Base-by-base conservation (phyloP, 208 protist genomes). In the Leishmania tropica region DNA sequence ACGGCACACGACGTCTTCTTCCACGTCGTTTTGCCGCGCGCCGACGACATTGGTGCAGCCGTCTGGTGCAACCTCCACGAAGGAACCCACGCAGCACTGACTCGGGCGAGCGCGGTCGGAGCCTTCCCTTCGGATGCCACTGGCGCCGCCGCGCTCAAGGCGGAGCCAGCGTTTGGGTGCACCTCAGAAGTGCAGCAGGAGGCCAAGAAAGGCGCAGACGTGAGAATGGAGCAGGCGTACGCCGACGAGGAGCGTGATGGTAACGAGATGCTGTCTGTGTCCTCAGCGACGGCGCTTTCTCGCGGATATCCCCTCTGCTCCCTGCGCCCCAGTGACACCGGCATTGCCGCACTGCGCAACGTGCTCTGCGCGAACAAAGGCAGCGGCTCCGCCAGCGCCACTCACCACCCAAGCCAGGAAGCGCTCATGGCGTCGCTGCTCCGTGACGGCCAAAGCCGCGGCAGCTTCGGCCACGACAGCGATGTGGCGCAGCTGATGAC, bases 401-500 rank as follows among this genome's bases (percentile, higher is more conserved):
- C 0, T 24, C 48, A 65, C 53, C n/a, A 72, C 64, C 58, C 72
- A 40, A 68, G 62, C 7, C 64, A 54, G 24, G 82, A 85, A 31
- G 37, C 70, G 3, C 67, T 79, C n/a, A 82, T 82, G 82, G 35
- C 78, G 1, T 85, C 82, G 42, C 28, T 76, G 42, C 45, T 85
- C 62, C 82, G 82, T 2, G 85, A 89, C 54, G 92, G 92, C 0
- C 60, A 90, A 74, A 77, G 60, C 28, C 87, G 87, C 48, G 76
- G 87, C 28, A 79, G 79, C 62, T 89, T 87, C 47, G 89, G 92
- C 6, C 84, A 92, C 51, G 84, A 86, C 35, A 88, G 86, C 65
- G 93, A 96, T 67, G 78, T 92, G 67, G 62, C 72, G 78, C 84
- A 88, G 70, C 85, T 96, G 70, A 72, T 79, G 76, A 37, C 71